Evolutionary conservation across 163 green algal genomes (phyloP).

Genomic region (Botryococcus braunii): DNA sequence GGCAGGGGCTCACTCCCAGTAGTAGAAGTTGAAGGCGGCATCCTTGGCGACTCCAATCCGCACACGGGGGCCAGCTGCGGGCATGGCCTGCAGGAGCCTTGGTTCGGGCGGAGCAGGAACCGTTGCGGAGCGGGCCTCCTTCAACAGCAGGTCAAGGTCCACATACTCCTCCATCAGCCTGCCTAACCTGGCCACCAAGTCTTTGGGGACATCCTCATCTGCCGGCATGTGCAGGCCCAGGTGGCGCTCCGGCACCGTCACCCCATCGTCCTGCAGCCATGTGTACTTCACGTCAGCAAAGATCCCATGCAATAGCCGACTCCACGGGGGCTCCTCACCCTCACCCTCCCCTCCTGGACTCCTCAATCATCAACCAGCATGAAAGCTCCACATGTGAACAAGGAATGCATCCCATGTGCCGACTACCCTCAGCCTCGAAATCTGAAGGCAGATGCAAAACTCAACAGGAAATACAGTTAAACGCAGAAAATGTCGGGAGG

Average conservation of each 20-base stretch:
- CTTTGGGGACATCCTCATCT: constrained; percentile 16
- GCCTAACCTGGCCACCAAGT: constrained; percentile 27
- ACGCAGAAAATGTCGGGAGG: no score
- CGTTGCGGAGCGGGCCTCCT: constrained; percentile 25
- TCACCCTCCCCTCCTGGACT: no score
- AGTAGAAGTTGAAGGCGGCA: constrained; percentile 80
- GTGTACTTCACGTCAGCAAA: no score
- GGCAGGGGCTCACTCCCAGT: constrained; percentile 48
- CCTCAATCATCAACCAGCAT: no score
- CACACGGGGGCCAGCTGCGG: constrained; percentile 5
- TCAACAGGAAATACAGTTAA: no score
- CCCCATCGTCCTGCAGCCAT: constrained; percentile 17
- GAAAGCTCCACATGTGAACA: no score
- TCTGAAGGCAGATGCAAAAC: no score
- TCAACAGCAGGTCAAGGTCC: constrained; percentile 49
- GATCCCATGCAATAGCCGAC: no score
- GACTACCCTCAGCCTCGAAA: no score
- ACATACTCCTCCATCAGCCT: constrained; percentile 39
- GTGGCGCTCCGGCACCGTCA: constrained; percentile 44
- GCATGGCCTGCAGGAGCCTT: constrained; percentile 6
- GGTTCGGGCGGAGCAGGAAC: constrained; percentile 2
- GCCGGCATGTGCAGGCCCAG: constrained; percentile 47
- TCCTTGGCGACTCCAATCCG: constrained; percentile 75
- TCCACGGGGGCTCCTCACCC: no score
- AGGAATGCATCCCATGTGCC: no score